Base-by-base conservation (phyloP, 345 rosid species). In the Arabis hirsuta region DNA sequence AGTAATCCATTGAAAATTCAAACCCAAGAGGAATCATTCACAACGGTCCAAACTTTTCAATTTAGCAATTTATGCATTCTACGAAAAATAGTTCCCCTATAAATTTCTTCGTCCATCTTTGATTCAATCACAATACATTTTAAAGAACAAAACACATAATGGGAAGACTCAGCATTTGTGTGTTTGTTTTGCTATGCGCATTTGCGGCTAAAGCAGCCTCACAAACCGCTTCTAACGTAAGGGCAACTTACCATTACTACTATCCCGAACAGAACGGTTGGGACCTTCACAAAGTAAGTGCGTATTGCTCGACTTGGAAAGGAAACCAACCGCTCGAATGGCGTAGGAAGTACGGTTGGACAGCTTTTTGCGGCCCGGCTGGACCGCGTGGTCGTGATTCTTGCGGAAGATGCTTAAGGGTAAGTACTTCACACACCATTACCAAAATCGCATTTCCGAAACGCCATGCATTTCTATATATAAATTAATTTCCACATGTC, bases 351-450 rank as follows among this genome's bases (percentile, higher is more conserved):
- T 80, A 83, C 0, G 84, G 73, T 3, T 88, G 90, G 89, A 83
- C 90, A 0, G 90, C 86, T 61, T 86, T 83, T 20, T 84, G 90
- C 24, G 86, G 84, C 8, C 76, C 87, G 3, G 78, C n/a, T 3
- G 88, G 88, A 9, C 90, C 84, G 7, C 78, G 9, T 0, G 88
- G 87, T 10, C 86, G 73, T 41, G 81, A 69, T 29, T 47, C 90
- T 38, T 84, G 82, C 39, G 87, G 90, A 46, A 81, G 42, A 31
- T 86, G 93, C 72, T 68, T 81, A 34, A 74, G 77, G 72, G 84
- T 88, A 74, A 4, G 53, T 48, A 22, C 24, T 22, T 22, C 24
- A 22, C 20, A 13, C 13, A 43, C 31, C 3, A 8, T 42, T 22
- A 13, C 26, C 3, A 9, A 27, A 55, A 7, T 31, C 20, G 1